A percentile compares a stretch with the other conserved stretches of the same genome.
Conservation (phyloP, 2,329 filamentous ascomycete species). For the Xylaria multiplex region DNA sequence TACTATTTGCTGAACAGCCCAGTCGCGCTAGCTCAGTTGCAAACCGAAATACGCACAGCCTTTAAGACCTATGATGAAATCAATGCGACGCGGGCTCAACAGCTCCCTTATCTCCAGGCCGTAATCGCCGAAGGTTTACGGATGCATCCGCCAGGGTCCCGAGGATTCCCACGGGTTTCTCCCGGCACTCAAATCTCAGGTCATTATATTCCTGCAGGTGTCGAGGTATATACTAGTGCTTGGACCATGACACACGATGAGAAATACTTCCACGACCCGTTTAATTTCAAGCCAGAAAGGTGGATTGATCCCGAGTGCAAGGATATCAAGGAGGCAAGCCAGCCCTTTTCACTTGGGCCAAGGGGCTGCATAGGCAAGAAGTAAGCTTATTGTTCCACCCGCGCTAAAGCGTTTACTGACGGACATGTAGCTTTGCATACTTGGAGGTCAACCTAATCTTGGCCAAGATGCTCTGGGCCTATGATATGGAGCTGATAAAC, state of each 20-base stretch:
- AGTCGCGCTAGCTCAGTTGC: conserved; percentile 26
- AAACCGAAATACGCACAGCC: conserved; percentile 46
- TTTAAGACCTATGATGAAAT: conserved; percentile 47
- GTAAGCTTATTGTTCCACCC: not conserved
- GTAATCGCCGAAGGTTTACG: conserved; percentile 46
- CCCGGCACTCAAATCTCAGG: not conserved
- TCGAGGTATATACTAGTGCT: not conserved
- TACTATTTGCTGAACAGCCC: conserved; percentile 49
- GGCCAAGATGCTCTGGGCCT: not conserved
- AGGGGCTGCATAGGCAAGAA: not conserved
- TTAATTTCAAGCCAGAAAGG: not conserved
- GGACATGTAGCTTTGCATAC: not conserved
- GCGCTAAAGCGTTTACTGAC: too few relatives aligned
- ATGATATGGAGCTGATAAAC: not conserved
- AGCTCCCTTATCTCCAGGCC: conserved; percentile 49
- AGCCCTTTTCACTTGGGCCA: not conserved
- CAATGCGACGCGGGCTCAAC: conserved; percentile 34
- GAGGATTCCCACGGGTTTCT: not conserved
- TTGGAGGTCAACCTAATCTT: not conserved
- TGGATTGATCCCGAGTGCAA: not conserved
- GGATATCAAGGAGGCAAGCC: not conserved
- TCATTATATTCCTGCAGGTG: not conserved
- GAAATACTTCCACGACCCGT: not conserved
- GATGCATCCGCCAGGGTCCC: not conserved
- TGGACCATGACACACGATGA: not conserved